Conservation (phyloP, 768 basidiomycete species). For the Clathrus columnatus region DNA sequence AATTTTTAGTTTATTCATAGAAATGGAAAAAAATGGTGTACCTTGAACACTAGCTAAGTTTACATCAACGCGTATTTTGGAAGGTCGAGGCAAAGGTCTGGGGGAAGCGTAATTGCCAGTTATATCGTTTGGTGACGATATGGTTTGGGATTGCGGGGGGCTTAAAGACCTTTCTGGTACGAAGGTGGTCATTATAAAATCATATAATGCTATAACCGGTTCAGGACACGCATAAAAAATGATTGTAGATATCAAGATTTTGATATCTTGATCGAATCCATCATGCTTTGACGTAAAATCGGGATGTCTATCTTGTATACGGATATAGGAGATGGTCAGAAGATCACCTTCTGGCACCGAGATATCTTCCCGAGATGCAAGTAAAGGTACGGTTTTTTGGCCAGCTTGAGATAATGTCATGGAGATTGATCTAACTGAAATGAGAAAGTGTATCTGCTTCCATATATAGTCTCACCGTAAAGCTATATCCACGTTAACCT, state of each 20-base stretch:
- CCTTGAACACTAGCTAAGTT: slow-evolving; percentile 81
- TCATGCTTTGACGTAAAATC: slow-evolving; percentile 75
- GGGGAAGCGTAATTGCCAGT: slow-evolving; percentile 9
- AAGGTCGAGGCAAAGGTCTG: slow-evolving; percentile 16
- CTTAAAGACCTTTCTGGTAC: slow-evolving; percentile 37
- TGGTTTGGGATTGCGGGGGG: slow-evolving; percentile 7
- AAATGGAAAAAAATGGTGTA: slow-evolving; percentile 23
- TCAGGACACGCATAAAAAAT: slow-evolving; percentile 83
- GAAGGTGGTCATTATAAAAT: slow-evolving; percentile 97
- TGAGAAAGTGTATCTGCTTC: not conserved
- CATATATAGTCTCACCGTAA: slow-evolving; percentile 47
- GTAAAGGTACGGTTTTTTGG: slow-evolving; percentile 46
- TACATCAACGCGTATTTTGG: slow-evolving; percentile 73
- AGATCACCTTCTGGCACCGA: slow-evolving; percentile 49
- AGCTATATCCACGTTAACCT: slow-evolving; percentile 79
- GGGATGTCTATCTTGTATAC: slow-evolving; percentile 77
- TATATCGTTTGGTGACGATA: slow-evolving; percentile 8
- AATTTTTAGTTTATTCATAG: slow-evolving; percentile 6
- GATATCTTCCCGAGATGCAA: slow-evolving; percentile 47
- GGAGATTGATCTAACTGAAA: slow-evolving; percentile 49
- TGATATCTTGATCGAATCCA: slow-evolving; percentile 80
- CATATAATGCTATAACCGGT: slow-evolving; percentile 84
- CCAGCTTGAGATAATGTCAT: slow-evolving; percentile 62
- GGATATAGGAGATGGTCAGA: slow-evolving; percentile 66
- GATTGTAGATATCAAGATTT: slow-evolving; percentile 83